Evolutionary conservation across 2,329 filamentous ascomycete species (phyloP), one percentile per base, ranked within the genome.

Genomic region (Phaeosphaeriaceae sp.): DNA sequence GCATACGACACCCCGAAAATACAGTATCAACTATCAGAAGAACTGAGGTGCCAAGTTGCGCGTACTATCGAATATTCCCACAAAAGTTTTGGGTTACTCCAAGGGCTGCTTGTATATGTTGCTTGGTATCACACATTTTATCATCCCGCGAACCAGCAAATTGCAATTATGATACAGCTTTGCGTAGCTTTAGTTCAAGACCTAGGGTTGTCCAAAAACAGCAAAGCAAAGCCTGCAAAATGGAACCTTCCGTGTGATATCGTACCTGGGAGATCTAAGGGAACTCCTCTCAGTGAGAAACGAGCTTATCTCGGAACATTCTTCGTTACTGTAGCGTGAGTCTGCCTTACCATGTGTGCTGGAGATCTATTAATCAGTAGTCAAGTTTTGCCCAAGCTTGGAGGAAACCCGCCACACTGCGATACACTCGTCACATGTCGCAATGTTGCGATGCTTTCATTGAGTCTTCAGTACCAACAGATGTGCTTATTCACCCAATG

Each of bases 41-140:
- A 63, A 20, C 35, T 72, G 21, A 61, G 64, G 36, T 52, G 60
- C 3, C 56, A 65, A 30, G 60, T 75, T 40, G 60, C 64, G 17
- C 63, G 65, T 8, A 64, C 74, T 37, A 58, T 77, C 9, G 41
- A 68, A 12, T 54, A 58, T 5, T 66, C 66, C 2, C 60, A 72
- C 7, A 63, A 72, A 18, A 71, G 60, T 23, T 65, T 77, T n/a
- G 75, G 75, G 30, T 58, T 75, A 11, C 60, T 77, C 13, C 71
- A 77, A 53, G 74, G 73, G 2, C 46, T 76, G 5, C 53, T 76
- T 12, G 58, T 77, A 0, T 68, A 67, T 42, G 48, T 71, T 13
- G 71, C 68, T 17, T 76, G 73, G 72, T 56, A 75, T 45, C 71
- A 70, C 39, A 66, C 68, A 41, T 64, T 64, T 23, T 66, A 65